Evolutionary conservation across 768 basidiomycete genomes (phyloP).

Genomic region (Amanita pseudoporphyria): DNA sequence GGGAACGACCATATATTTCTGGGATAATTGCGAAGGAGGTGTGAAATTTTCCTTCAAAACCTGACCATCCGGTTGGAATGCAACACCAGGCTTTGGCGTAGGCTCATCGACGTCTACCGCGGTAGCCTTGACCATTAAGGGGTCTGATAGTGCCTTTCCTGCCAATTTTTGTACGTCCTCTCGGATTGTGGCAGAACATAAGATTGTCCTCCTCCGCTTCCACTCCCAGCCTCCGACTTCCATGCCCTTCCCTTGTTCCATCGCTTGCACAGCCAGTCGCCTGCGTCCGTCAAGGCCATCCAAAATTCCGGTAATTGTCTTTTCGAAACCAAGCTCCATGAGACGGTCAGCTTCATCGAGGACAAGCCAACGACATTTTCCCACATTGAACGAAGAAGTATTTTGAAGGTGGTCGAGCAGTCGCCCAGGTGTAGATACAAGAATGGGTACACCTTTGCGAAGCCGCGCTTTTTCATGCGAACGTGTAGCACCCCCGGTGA

Average conservation of each 20-base stretch:
- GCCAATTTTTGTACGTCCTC: constrained; percentile 94
- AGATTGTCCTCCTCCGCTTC: constrained; percentile 70
- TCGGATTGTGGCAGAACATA: constrained; percentile 95
- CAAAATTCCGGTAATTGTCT: constrained; percentile 86
- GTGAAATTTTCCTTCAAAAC: constrained; percentile 57
- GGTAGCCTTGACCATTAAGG: constrained; percentile 75
- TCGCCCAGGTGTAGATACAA: constrained; percentile 93
- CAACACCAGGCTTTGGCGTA: constrained; percentile 5
- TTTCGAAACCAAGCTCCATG: constrained; percentile 98
- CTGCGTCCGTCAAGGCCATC: constrained; percentile 77
- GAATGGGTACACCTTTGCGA: constrained; percentile 89
- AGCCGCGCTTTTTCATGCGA: constrained; percentile 94
- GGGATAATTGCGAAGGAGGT: constrained; percentile 86
- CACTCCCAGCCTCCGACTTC: constrained; percentile 87
- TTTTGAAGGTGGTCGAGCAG: constrained; percentile 95
- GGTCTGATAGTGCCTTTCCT: constrained; percentile 67
- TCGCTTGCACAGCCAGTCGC: constrained; percentile 61
- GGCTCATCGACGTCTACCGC: constrained; percentile 30
- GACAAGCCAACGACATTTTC: constrained; percentile 91
- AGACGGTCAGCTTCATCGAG: constrained; percentile 95
- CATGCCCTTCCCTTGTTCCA: constrained; percentile 52
- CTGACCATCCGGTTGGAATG: constrained; percentile 5
- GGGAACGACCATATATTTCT: constrained; percentile 85
- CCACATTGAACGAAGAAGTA: constrained; percentile 85
- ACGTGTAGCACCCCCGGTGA: constrained; percentile 90